Evolutionary conservation across 345 rosid genomes (phyloP).

Genomic region (Hypericum androsaemum): DNA sequence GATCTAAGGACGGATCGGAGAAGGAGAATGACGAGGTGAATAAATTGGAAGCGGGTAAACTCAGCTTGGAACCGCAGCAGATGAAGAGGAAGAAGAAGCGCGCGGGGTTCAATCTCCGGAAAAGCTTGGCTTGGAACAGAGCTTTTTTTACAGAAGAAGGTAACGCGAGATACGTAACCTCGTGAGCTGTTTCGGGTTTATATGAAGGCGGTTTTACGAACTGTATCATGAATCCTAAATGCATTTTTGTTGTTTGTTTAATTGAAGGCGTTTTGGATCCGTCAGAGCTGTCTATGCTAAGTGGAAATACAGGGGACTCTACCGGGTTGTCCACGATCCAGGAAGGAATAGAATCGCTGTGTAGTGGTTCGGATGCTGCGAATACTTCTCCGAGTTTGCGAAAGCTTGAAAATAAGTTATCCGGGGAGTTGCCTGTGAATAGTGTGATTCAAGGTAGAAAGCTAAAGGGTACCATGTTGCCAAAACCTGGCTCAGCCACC

Average conservation of each 20-base stretch:
- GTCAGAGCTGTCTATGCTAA: slow-evolving; percentile 57
- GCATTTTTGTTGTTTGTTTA: background rate
- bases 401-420: slow-evolving; percentile 37
- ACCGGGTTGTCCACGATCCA: slow-evolving; percentile 48
- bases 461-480: slow-evolving; percentile 14
- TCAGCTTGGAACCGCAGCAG: slow-evolving; percentile 53
- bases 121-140: slow-evolving; percentile 86
- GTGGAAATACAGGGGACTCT: slow-evolving; percentile 29
- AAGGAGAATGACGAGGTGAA: slow-evolving; percentile 41
- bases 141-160: slow-evolving; percentile 96
- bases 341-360: slow-evolving; percentile 39
- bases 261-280: slow-evolving; percentile 59
- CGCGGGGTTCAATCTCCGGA: slow-evolving; percentile 67
- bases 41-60: slow-evolving; percentile 42
- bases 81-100: slow-evolving; percentile 89
- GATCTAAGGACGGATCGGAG: slow-evolving; percentile 17
- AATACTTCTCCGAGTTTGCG: slow-evolving; percentile 31
- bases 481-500: slow-evolving; percentile 29
- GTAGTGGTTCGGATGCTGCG: slow-evolving; percentile 15
- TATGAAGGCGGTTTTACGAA: background rate
- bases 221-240: background rate
- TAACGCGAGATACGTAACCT: no score
- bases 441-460: slow-evolving; percentile 23
- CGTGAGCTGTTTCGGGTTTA: background rate
- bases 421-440: slow-evolving; percentile 38